phyloP scores from a whole-genome alignment of 2,329 filamentous ascomycete genomes.

The Trichoderma cornu-damae region DNA sequence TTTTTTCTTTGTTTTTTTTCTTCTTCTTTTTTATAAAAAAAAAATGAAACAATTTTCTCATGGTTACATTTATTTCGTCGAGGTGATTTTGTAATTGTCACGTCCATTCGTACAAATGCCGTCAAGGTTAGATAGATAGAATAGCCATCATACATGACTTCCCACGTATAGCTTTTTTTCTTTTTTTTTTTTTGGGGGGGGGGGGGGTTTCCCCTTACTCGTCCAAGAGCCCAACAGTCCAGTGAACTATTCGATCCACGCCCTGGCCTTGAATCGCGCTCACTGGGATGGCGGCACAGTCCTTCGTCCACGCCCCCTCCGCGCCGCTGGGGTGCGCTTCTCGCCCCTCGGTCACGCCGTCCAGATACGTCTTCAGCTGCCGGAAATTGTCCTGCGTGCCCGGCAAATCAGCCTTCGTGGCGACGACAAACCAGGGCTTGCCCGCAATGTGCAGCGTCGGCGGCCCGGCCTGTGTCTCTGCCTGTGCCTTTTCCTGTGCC shows the following conservation, averaged over 20 bases:
- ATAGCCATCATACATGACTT: too few species aligned
- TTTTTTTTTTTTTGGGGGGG: too few species aligned
- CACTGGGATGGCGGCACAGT: conserved; percentile 71
- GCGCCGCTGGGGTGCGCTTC: conserved; percentile 68
- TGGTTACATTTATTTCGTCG: background rate
- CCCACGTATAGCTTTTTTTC: too few species aligned
- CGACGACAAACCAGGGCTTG: conserved; percentile 96
- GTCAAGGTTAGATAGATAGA: too few species aligned
- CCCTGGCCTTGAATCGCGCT: conserved; percentile 87
- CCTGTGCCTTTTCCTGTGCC: too few species aligned
- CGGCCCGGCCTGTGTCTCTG: conserved; percentile 16
- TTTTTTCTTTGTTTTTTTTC: too few species aligned
- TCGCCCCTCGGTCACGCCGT: conserved; percentile 55
- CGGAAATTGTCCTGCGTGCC: conserved; percentile 73
- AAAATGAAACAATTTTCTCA: too few species aligned
- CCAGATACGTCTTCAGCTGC: conserved; percentile 64
- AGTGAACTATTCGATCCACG: conserved; percentile 67
- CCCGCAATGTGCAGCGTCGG: conserved; percentile 69
- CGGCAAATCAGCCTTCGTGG: conserved; percentile 83
- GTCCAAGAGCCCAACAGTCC: conserved; percentile 64
- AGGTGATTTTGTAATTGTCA: background rate
- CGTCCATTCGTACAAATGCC: conserved; percentile 3
- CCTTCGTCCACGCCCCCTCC: conserved; percentile 51
- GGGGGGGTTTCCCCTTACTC: too few species aligned
- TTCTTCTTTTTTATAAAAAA: too few species aligned